Conservation (phyloP, 495 filamentous ascomycete species). For the Talaromyces wortmannii region DNA sequence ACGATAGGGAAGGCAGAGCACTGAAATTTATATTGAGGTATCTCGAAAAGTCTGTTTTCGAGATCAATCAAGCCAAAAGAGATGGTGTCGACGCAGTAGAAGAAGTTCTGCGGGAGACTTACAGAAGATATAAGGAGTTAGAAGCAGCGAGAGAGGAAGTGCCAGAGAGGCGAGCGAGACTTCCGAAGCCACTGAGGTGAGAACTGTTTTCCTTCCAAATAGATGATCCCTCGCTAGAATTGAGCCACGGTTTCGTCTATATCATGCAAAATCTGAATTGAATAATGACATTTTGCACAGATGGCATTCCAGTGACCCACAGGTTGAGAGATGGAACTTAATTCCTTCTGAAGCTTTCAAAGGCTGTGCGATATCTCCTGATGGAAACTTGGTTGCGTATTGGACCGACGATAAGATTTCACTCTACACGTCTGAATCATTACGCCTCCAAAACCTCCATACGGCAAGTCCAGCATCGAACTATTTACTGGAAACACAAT, state of each 20-base stretch:
- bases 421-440: slow-evolving; percentile 19
- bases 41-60: slow-evolving; percentile 7
- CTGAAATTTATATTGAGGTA: slow-evolving; percentile 10
- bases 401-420: slow-evolving; percentile 21
- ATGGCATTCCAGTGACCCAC: neutral
- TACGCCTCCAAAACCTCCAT: slow-evolving; percentile 1
- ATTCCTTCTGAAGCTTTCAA: slow-evolving; percentile 7
- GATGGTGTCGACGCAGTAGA: slow-evolving; percentile 1
- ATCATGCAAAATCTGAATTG: too few relatives aligned
- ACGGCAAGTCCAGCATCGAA: neutral
- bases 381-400: slow-evolving; percentile 17
- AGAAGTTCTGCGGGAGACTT: neutral
- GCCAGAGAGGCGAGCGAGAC: neutral
- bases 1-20: slow-evolving; percentile 10
- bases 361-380: slow-evolving; percentile 20
- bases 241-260: too few relatives aligned
- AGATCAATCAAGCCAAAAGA: neutral
- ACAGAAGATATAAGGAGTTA: neutral
- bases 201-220: neutral
- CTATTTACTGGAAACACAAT: neutral
- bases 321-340: slow-evolving; percentile 2
- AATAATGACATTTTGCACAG: too few relatives aligned
- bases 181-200: neutral
- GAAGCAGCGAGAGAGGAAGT: neutral
- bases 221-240: too few relatives aligned